phyloP scores from a whole-genome alignment of 495 filamentous ascomycete genomes.

The Podospora australis region DNA sequence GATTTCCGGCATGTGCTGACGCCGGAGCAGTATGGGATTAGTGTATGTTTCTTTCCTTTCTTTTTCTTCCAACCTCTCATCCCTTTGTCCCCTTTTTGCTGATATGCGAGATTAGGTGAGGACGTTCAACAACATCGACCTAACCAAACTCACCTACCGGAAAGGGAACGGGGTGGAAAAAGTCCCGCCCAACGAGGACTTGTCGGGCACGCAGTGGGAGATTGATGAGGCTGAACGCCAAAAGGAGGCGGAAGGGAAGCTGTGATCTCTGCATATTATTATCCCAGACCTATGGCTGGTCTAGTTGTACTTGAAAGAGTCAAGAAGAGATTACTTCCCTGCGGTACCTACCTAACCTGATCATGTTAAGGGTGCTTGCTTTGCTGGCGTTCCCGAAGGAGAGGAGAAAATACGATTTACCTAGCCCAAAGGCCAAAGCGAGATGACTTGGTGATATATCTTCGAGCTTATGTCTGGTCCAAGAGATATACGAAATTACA shows the following conservation, averaged over 20 bases:
- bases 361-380: too few relatives aligned
- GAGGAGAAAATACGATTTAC: too few relatives aligned
- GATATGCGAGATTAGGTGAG: conserved; percentile 13
- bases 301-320: too few relatives aligned
- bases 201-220: conserved; percentile 24
- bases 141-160: conserved; percentile 16
- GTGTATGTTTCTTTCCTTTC: conserved; percentile 12
- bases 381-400: too few relatives aligned
- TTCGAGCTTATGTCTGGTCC: too few relatives aligned
- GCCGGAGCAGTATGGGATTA: conserved; percentile 23
- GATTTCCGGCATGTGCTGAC: conserved; percentile 18
- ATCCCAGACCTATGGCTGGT: too few relatives aligned
- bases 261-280: too few relatives aligned
- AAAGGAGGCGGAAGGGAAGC: neutral
- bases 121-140: conserved; percentile 23
- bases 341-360: too few relatives aligned
- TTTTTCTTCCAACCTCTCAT: neutral
- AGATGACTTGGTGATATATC: too few relatives aligned
- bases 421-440: too few relatives aligned
- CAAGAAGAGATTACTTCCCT: too few relatives aligned
- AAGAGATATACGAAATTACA: too few relatives aligned
- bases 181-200: conserved; percentile 15
- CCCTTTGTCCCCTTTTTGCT: neutral
- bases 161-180: conserved; percentile 18
- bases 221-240: conserved; percentile 13